Percentiles rank a stretch among this genome's conserved stretches.
These are phyloP conservation scores for Rossbeevera mucosa DNA, from an alignment of 768 basidiomycete genomes.

Conservation along the genomic window DNA sequence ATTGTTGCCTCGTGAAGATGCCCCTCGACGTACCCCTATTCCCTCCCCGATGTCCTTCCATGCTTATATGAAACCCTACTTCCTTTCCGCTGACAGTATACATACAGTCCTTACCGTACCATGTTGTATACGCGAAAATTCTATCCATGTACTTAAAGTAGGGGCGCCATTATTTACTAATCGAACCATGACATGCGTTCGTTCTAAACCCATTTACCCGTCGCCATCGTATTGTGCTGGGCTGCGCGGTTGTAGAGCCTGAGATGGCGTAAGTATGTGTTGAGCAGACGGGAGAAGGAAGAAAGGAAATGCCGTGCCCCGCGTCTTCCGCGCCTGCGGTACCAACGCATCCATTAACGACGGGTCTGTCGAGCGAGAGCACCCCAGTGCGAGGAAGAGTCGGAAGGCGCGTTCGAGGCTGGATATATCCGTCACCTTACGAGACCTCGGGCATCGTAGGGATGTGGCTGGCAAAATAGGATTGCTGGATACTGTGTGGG, in stretches of 20 bases:
- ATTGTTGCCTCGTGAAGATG: neutral
- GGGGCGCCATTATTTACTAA: slow-evolving; percentile 30
- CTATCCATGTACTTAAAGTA: slow-evolving; percentile 21
- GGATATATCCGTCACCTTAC: slow-evolving; percentile 46
- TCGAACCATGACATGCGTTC: slow-evolving; percentile 47
- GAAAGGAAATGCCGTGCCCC: slow-evolving; percentile 51
- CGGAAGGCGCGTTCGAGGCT: slow-evolving; percentile 66
- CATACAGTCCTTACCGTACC: slow-evolving; percentile 26
- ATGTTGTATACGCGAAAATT: slow-evolving; percentile 23
- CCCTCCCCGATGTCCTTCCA: neutral
- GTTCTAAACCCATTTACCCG: slow-evolving; percentile 41
- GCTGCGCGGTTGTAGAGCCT: slow-evolving; percentile 23
- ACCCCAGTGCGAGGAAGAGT: slow-evolving; percentile 87
- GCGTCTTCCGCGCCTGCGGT: slow-evolving; percentile 73
- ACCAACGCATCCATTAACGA: slow-evolving; percentile 52
- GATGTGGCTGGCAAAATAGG: slow-evolving; percentile 52
- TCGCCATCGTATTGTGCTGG: slow-evolving; percentile 19
- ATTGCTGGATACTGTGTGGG: slow-evolving; percentile 29
- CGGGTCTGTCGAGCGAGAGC: slow-evolving; percentile 71
- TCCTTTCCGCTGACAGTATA: neutral
- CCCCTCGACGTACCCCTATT: neutral
- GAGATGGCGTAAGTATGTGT: neutral
- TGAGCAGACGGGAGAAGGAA: neutral
- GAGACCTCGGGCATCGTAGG: slow-evolving; percentile 26
- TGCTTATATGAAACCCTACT: slow-evolving; percentile 19